These are phyloP conservation scores for Babesia sp. DNA, from an alignment of 169 alveolate genomes.

Conservation along the genomic window DNA sequence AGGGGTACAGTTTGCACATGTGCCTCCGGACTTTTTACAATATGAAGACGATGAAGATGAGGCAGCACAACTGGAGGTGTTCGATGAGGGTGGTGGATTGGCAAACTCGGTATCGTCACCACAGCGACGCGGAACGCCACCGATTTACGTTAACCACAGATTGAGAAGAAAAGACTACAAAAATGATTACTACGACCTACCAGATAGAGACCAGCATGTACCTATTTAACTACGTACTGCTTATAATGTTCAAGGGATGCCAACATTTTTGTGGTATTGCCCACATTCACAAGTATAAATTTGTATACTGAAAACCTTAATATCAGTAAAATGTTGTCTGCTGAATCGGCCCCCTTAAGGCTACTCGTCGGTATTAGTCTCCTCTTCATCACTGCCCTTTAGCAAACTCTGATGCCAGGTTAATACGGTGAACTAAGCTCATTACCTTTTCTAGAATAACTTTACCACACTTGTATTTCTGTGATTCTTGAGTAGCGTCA, in stretches of 20 bases:
- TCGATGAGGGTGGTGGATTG: conserved; percentile 77
- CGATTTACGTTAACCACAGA: conserved; percentile 60
- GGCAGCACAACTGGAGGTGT: conserved; percentile 67
- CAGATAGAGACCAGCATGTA: conserved; percentile 75
- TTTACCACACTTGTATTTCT: conserved; percentile 83
- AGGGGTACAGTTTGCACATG: conserved; percentile 88
- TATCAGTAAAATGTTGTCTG: neutral
- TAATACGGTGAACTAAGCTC: neutral
- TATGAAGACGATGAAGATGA: conserved; percentile 77
- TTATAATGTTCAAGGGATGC: too few relatives aligned
- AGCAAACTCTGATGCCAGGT: neutral
- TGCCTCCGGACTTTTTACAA: conserved; percentile 85
- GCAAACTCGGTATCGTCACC: conserved; percentile 48
- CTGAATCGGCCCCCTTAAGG: too few relatives aligned
- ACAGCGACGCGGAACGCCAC: conserved; percentile 33
- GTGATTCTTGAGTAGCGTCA: conserved; percentile 79
- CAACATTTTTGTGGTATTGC: too few relatives aligned
- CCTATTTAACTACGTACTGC: too few relatives aligned
- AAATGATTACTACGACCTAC: conserved; percentile 72
- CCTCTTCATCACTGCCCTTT: neutral
- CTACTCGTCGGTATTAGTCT: too few relatives aligned
- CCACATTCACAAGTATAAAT: neutral
- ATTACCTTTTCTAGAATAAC: conserved; percentile 76
- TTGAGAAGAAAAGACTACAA: conserved; percentile 74
- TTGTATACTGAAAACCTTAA: neutral